Conservation (phyloP, 2,329 filamentous ascomycete genomes). For the Elsinoe ampelina region DNA sequence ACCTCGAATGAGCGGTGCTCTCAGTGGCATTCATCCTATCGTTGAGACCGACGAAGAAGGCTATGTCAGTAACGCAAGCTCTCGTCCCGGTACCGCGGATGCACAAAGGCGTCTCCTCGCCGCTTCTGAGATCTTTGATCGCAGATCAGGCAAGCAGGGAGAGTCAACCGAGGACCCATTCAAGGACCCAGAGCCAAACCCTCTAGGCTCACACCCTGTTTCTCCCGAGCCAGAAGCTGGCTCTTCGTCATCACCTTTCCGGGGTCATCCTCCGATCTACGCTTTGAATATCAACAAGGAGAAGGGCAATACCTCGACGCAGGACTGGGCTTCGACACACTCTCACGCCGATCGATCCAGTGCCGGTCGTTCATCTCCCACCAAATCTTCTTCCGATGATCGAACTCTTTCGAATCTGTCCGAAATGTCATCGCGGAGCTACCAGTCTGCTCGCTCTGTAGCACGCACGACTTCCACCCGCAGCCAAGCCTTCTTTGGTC, state of each 20-base stretch:
- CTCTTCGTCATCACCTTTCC: not conserved
- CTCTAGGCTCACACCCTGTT: constrained; percentile 28
- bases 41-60: constrained; percentile 53
- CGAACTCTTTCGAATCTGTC: constrained; percentile 49
- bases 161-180: constrained; percentile 33
- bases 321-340: constrained; percentile 7
- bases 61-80: constrained; percentile 6
- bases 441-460: constrained; percentile 34
- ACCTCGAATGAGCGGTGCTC: constrained; percentile 39
- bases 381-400: constrained; percentile 38
- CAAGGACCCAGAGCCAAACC: constrained; percentile 29
- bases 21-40: constrained; percentile 52
- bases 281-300: constrained; percentile 6
- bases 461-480: constrained; percentile 38
- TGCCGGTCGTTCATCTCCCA: constrained; percentile 36
- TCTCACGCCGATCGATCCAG: not conserved
- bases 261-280: not conserved
- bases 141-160: constrained; percentile 14
- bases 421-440: constrained; percentile 40
- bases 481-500: constrained; percentile 23
- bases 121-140: constrained; percentile 7
- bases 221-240: constrained; percentile 20
- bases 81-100: constrained; percentile 3
- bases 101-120: constrained; percentile 2
- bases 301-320: not conserved